Base-by-base conservation (phyloP, 208 protist species). In the Acanthamoeba castellanii region DNA sequence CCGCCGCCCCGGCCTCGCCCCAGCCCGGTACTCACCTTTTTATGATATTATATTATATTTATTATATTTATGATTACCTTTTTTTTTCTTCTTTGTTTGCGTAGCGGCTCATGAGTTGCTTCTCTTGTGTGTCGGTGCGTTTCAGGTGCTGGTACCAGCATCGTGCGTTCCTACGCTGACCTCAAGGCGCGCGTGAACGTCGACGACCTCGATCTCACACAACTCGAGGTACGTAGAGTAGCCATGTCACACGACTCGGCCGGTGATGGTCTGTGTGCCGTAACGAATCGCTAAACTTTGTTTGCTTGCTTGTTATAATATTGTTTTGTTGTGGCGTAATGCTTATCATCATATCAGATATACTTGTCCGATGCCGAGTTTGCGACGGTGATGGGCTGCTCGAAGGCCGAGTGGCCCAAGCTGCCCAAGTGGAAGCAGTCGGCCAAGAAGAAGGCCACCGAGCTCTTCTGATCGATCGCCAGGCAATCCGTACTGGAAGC, bases 341-440 rank as follows among this genome's bases (percentile, higher is more conserved):
- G 45, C 42, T n/a, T 1, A 27, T 13, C 42, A 25, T 22, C 72
- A 32, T 20, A 57, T 37, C 8, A 90, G 85, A 22, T 57, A 2
- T 93, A 93, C 66, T 16, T 93, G 27, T 76, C 88, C 7, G 88
- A 93, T 8, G 88, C 30, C 45, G 88, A 93, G 82, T 92, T 84
- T 30, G 34, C 30, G 66, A 5, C 55, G 70, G 78, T 95, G 45
- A 94, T 95, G 45, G 94, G 87, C 34, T 94, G 68, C 30, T 87
- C 87, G 11, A 42, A 61, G 34, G 87, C n/a, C 34, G 94, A 95
- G 34, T 95, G 52, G 37, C 30, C 57, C 87, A 94, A 82, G 50
- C 37, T 95, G 61, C 94, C 94, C 59, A 94, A 95, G 66, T 95
- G 94, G 94, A 93, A 93, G 87, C 94, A 90, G 50, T 94, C 92